A percentile compares a stretch with the other conserved stretches of the same genome.
Evolutionary conservation across 495 filamentous ascomycete species (phyloP).

Genomic region (Tuber microsphaerosporum): DNA sequence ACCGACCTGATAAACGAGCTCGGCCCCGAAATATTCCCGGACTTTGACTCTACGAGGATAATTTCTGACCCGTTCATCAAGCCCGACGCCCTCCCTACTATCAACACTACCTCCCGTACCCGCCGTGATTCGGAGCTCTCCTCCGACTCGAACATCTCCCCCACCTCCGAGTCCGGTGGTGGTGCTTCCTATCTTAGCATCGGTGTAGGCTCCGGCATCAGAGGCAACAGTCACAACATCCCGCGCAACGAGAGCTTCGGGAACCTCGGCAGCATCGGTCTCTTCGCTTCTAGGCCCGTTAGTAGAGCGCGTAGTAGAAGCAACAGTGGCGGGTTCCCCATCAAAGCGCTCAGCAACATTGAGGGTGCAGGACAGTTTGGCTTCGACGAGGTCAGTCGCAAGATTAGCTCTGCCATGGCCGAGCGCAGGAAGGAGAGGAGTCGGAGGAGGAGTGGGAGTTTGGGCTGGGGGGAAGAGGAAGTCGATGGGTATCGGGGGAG

Average conservation of each 20-base stretch:
- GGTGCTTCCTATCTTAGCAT: not conserved
- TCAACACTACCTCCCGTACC: constrained; percentile 14
- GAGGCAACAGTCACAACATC: constrained; percentile 43
- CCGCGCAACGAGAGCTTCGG: constrained; percentile 89
- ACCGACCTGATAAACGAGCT: constrained; percentile 89
- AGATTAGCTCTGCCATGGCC: constrained; percentile 80
- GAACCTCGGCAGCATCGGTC: constrained; percentile 73
- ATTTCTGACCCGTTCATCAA: constrained; percentile 51
- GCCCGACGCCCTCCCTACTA: constrained; percentile 21
- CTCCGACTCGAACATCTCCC: constrained; percentile 25
- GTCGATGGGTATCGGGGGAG: constrained; percentile 13
- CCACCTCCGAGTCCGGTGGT: constrained; percentile 15
- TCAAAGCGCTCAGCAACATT: constrained; percentile 67
- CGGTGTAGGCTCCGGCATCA: not conserved
- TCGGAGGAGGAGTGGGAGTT: constrained; percentile 55
- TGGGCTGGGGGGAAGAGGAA: constrained; percentile 45
- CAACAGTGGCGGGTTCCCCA: constrained; percentile 61
- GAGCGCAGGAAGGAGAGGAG: constrained; percentile 70
- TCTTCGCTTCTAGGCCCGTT: constrained; percentile 80
- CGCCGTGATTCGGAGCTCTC: constrained; percentile 31
- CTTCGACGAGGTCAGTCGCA: constrained; percentile 74
- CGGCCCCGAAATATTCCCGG: constrained; percentile 91
- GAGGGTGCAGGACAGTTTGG: constrained; percentile 52
- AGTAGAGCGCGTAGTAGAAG: constrained; percentile 65
- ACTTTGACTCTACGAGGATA: constrained; percentile 81